Percentiles rank a stretch among this genome's conserved stretches.
Evolutionary conservation across 371 early-diverging fungal species (phyloP).

Genomic region (Spiromyces aspiralis): DNA sequence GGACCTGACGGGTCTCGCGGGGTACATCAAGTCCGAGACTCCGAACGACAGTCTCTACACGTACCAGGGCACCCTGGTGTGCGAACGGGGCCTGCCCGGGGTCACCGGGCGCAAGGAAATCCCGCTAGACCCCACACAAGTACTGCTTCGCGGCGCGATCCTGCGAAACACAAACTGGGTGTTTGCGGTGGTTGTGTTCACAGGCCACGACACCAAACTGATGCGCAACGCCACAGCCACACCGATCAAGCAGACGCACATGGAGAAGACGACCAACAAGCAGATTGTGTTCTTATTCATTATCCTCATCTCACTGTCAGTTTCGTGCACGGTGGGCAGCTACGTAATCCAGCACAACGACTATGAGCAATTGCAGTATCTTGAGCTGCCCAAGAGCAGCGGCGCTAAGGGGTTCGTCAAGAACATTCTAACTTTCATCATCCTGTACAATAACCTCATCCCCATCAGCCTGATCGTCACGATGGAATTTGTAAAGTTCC

Average conservation of each 20-base stretch:
- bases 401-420: conserved; percentile 22
- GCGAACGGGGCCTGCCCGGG: conserved; percentile 27
- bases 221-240: conserved; percentile 72
- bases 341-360: conserved; percentile 34
- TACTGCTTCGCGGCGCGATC: conserved; percentile 67
- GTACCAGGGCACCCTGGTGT: conserved; percentile 55
- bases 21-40: conserved; percentile 51
- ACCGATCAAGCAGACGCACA: conserved; percentile 57
- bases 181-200: conserved; percentile 68
- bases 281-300: conserved; percentile 85
- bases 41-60: conserved; percentile 81
- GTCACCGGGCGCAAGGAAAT: conserved; percentile 31
- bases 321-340: conserved; percentile 68
- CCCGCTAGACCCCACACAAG: conserved; percentile 63
- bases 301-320: conserved; percentile 64
- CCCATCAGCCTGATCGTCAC: conserved; percentile 85
- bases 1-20: conserved; percentile 35
- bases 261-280: conserved; percentile 78
- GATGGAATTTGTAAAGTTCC: conserved; percentile 81
- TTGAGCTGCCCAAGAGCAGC: conserved; percentile 9
- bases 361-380: conserved; percentile 22
- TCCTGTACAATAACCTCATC: conserved; percentile 81
- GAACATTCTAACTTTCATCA: conserved; percentile 71
- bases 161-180: conserved; percentile 74
- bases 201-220: conserved; percentile 81